Evolutionary conservation across 306 rosid species (phyloP), one percentile per base, ranked within the genome.

Genomic region (Corylus americana): DNA sequence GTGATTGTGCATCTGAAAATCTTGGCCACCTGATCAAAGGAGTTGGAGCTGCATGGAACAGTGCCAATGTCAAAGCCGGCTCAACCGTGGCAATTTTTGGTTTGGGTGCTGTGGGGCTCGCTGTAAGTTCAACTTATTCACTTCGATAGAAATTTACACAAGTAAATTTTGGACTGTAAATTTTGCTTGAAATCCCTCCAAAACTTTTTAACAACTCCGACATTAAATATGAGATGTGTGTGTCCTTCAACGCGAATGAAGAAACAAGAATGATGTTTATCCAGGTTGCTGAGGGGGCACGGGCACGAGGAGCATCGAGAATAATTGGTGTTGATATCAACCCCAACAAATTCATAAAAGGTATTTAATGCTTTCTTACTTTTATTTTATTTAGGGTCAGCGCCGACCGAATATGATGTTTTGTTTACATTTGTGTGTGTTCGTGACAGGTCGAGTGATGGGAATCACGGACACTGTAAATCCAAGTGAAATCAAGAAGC

Each of bases 21-120:
- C 47, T 4, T 73, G 47, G 18, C 7, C 7, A 8, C 45, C 17
- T n/a, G 72, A 64, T 70, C 55, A 14, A 94, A 94, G 98, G 98
- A 29, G 87, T 94, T 31, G 98, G 98, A 78, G 97, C 96, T 4
- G 98, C 92, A 54, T 94, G 98, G 98, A 94, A 94, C 42, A 88
- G 71, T 0, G 98, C 96, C 2, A 77, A 94, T 73, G 92, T 92
- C 17, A 84, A 86, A 49, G 29, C 79, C 9, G 90, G 86, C 35
- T 88, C 98, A 7, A 79, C 87, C 0, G 91, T 91, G 0, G 98
- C 93, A 1, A 18, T 94, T 62, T 92, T 94, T 61, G 97, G 97
- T 44, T 79, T 94, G 61, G 98, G 98, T 1, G 90, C 92, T 8
- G 96, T 94, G 44, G 98, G 98, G 0, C 94, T 94, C 0, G 98